Evolutionary conservation across 2,329 filamentous ascomycete genomes (phyloP).

Genomic region (Aspergillus brasiliensis): DNA sequence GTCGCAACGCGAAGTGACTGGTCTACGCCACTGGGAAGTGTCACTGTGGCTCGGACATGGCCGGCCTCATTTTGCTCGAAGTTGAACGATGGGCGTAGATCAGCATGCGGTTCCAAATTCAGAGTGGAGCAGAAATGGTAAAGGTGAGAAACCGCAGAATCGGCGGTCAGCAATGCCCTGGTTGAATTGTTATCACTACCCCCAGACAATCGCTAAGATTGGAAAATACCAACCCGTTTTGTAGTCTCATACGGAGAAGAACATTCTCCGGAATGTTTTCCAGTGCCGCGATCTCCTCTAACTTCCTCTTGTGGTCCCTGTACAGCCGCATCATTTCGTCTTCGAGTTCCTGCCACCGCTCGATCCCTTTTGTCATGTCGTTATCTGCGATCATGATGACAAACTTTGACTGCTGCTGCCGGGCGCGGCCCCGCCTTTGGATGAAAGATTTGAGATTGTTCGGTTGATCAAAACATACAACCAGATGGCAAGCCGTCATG

Average conservation of each 20-base stretch:
- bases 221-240: not conserved
- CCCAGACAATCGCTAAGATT: not conserved
- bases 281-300: not conserved
- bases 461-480: not conserved
- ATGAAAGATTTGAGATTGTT: not conserved
- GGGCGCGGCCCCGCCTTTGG: not conserved
- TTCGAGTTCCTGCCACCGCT: not conserved
- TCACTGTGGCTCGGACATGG: not conserved
- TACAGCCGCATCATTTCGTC: not conserved
- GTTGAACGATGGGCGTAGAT: not conserved
- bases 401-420: not conserved
- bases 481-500: not conserved
- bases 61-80: not conserved
- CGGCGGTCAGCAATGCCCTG: not conserved
- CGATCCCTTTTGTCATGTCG: not conserved
- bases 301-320: not conserved
- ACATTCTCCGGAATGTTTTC: not conserved
- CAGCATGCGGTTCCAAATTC: not conserved
- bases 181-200: not conserved
- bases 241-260: not conserved
- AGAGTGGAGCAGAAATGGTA: not conserved
- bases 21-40: not conserved
- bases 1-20: not conserved
- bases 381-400: not conserved
- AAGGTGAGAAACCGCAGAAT: not conserved